Evolutionary conservation across 768 basidiomycete species (phyloP).

Genomic region (Tubosaeta sp.): DNA sequence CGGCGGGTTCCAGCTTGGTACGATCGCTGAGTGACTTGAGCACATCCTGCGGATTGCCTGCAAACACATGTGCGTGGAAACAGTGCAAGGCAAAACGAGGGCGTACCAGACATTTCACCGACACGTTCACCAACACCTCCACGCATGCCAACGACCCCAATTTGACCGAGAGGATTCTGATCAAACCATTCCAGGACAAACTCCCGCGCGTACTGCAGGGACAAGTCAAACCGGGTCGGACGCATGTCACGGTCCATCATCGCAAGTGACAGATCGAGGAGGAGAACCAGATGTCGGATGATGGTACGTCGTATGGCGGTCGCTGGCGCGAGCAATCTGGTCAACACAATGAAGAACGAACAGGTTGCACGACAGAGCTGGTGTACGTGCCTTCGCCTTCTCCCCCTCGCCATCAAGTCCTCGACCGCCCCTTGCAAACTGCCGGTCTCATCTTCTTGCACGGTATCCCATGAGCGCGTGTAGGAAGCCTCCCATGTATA

Average conservation of each 20-base stretch:
- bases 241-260: conserved; percentile 98
- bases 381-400: conserved; percentile 67
- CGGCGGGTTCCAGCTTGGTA: conserved; percentile 81
- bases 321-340: conserved; percentile 74
- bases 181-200: conserved; percentile 98
- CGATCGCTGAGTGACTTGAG: conserved; percentile 80
- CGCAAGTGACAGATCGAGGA: conserved; percentile 87
- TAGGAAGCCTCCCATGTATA: conserved; percentile 98
- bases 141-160: conserved; percentile 91
- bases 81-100: neutral
- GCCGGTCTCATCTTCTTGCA: conserved; percentile 93
- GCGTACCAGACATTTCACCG: conserved; percentile 86
- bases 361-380: neutral
- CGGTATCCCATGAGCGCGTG: conserved; percentile 93
- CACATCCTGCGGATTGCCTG: conserved; percentile 97
- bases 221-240: conserved; percentile 88
- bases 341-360: conserved; percentile 6
- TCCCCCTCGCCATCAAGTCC: conserved; percentile 79
- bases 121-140: conserved; percentile 88
- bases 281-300: conserved; percentile 88
- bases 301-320: conserved; percentile 90
- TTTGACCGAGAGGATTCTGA: conserved; percentile 97
- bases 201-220: conserved; percentile 84
- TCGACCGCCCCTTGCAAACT: conserved; percentile 88
- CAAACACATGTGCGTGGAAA: conserved; percentile 4